Percentiles rank a stretch among this genome's conserved stretches.
phyloP scores from a whole-genome alignment of 768 basidiomycete genomes.

The Boletus tomentosulus region DNA sequence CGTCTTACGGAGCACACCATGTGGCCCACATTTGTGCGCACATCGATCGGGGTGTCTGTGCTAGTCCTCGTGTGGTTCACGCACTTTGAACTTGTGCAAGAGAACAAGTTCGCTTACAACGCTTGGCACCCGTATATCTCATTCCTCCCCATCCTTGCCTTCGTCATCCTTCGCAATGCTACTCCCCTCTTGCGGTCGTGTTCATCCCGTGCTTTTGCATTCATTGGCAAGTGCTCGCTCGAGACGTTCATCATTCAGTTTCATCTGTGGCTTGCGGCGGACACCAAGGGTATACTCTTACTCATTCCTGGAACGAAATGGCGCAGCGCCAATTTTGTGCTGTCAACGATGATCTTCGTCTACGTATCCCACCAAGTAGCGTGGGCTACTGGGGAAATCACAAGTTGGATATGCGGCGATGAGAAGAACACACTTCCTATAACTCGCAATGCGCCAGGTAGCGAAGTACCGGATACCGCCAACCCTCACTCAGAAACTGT shows the following conservation, averaged over 20 bases:
- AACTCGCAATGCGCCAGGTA: slow-evolving; percentile 9
- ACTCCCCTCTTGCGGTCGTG: slow-evolving; percentile 65
- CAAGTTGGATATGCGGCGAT: slow-evolving; percentile 50
- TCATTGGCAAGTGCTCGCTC: slow-evolving; percentile 82
- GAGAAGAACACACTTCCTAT: slow-evolving; percentile 23
- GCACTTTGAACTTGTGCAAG: slow-evolving; percentile 70
- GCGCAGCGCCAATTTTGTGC: slow-evolving; percentile 72
- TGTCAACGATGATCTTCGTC: slow-evolving; percentile 76
- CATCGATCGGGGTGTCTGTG: slow-evolving; percentile 45
- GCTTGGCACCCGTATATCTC: slow-evolving; percentile 80
- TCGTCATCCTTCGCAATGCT: slow-evolving; percentile 73
- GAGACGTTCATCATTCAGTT: slow-evolving; percentile 93
- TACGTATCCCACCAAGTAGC: slow-evolving; percentile 77
- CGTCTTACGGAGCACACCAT: slow-evolving; percentile 63
- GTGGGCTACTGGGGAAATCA: slow-evolving; percentile 69
- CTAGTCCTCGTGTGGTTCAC: slow-evolving; percentile 73
- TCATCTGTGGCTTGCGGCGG: slow-evolving; percentile 81
- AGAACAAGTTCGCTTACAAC: slow-evolving; percentile 85
- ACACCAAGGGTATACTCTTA: slow-evolving; percentile 77
- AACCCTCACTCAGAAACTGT: slow-evolving; percentile 9
- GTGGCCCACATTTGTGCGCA: slow-evolving; percentile 56
- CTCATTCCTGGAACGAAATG: slow-evolving; percentile 71
- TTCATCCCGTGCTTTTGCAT: slow-evolving; percentile 66
- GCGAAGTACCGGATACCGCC: background rate
- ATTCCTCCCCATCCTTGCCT: slow-evolving; percentile 73